Evolutionary conservation across 2,329 filamentous ascomycete species (phyloP).

Genomic region (Aureobasidium sp.): DNA sequence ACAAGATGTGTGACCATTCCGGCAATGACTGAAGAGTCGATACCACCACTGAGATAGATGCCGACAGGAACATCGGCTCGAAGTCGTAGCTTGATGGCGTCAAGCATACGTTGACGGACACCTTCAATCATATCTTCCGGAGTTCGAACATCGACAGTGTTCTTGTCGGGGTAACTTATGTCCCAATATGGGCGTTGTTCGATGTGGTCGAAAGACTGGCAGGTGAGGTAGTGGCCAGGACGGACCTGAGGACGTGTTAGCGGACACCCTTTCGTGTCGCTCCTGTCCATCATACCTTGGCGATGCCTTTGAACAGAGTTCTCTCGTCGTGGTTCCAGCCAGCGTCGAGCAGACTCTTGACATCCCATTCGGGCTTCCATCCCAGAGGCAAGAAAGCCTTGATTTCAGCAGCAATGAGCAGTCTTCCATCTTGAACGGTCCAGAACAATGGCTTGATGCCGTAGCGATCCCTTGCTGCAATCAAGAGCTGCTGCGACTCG

Average conservation of each 20-base stretch:
- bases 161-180: conserved; percentile 45
- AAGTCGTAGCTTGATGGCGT: conserved; percentile 47
- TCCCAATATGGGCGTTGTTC: conserved; percentile 48
- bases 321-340: conserved; percentile 40
- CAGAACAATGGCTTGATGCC: conserved; percentile 54
- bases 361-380: conserved; percentile 49
- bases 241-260: conserved; percentile 28
- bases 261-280: not conserved
- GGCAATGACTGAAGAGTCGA: conserved; percentile 52
- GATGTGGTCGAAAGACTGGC: conserved; percentile 33
- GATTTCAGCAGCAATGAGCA: conserved; percentile 48
- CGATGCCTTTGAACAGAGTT: conserved; percentile 47
- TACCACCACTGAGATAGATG: conserved; percentile 51
- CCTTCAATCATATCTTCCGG: conserved; percentile 46
- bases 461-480: conserved; percentile 48
- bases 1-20: conserved; percentile 50
- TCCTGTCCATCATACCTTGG: conserved; percentile 28
- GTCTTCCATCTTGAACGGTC: conserved; percentile 33
- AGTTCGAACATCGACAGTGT: conserved; percentile 35
- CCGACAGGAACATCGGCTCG: conserved; percentile 53
- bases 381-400: conserved; percentile 48
- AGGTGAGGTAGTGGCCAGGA: conserved; percentile 41
- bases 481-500: conserved; percentile 33
- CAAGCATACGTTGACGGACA: conserved; percentile 44
- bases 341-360: conserved; percentile 38